Evolutionary conservation across 352 stramenopile species (phyloP).

Genomic region (Thalassiosira mediterranea): DNA sequence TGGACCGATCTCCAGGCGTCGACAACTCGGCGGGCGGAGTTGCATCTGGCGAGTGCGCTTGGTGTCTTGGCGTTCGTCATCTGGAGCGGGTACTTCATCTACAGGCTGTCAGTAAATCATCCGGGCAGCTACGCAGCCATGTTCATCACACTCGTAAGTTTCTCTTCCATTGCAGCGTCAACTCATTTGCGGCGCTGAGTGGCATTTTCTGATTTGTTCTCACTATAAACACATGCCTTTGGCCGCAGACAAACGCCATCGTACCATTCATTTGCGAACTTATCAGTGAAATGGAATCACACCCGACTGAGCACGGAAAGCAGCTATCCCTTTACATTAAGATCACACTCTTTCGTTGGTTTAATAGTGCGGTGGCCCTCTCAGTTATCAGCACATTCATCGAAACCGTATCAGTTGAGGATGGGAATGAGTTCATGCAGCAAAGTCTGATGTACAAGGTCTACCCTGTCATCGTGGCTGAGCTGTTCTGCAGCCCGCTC

Average conservation of each 20-base stretch:
- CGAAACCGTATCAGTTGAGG: constrained; percentile 16
- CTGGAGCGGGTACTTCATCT: constrained; percentile 19
- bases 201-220: neutral
- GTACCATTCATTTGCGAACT: neutral
- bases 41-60: constrained; percentile 9
- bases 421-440: constrained; percentile 2
- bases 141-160: constrained; percentile 15
- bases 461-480: constrained; percentile 38
- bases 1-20: constrained; percentile 35
- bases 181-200: neutral
- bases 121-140: constrained; percentile 5
- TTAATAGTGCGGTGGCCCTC: constrained; percentile 11
- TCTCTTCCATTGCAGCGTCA: neutral
- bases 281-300: constrained; percentile 10
- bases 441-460: constrained; percentile 19
- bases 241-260: neutral
- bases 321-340: constrained; percentile 29
- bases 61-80: constrained; percentile 12
- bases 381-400: constrained; percentile 12
- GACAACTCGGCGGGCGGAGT: neutral
- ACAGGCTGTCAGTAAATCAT: neutral
- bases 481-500: constrained; percentile 39
- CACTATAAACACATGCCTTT: neutral
- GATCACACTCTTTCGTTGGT: constrained; percentile 31
- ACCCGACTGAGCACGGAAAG: constrained; percentile 19